Conservation (phyloP, 139 green algal genomes). For the Chlamydomonas applanata region DNA sequence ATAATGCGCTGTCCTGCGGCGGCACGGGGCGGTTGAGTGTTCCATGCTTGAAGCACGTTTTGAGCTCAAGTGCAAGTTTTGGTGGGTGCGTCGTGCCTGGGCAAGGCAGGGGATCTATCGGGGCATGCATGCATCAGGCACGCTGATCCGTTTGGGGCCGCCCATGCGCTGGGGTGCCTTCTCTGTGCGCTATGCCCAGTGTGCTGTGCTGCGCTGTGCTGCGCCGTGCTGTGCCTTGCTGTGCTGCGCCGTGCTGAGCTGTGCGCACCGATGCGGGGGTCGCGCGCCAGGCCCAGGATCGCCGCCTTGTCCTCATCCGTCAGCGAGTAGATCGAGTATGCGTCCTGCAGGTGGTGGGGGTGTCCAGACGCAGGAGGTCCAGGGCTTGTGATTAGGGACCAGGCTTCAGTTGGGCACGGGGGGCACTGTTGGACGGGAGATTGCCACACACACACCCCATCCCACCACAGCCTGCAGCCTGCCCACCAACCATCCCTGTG, state of each 20-base stretch:
- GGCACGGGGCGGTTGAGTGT: background rate
- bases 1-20: slow-evolving; percentile 78
- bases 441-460: too few species aligned
- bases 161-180: too few species aligned
- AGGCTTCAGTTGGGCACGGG: too few species aligned
- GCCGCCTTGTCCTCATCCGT: slow-evolving; percentile 90
- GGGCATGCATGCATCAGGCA: background rate
- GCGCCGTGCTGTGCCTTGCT: background rate
- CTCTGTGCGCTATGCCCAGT: too few species aligned
- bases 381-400: too few species aligned
- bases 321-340: slow-evolving; percentile 70
- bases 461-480: too few species aligned
- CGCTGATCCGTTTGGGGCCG: too few species aligned
- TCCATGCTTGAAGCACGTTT: background rate
- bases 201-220: background rate
- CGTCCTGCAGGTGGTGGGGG: slow-evolving; percentile 38
- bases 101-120: background rate
- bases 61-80: background rate
- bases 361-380: background rate
- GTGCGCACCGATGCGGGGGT: slow-evolving; percentile 77
- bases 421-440: too few species aligned
- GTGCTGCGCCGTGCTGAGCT: background rate
- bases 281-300: slow-evolving; percentile 70
- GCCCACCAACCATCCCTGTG: too few species aligned
- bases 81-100: too few species aligned